A percentile compares a stretch with the other conserved stretches of the same genome.
Conservation (phyloP, 331 rosid genomes). For the Pyracantha coccinea region DNA sequence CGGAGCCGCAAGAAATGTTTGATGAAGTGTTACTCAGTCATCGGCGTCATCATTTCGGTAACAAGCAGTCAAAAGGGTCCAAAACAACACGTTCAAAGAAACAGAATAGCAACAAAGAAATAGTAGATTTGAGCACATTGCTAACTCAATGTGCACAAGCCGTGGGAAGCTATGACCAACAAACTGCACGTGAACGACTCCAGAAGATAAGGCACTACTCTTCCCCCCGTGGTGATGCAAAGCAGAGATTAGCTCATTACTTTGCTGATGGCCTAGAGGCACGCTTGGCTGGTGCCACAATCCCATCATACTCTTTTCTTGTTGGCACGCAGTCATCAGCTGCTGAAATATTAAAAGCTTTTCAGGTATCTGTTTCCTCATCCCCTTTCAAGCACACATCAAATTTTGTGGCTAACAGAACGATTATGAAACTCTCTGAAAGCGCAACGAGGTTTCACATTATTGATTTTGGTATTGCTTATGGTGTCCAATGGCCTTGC, state of each 20-base stretch:
- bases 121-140: conserved; percentile 21
- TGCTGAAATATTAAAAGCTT: conserved; percentile 16
- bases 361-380: conserved; percentile 10
- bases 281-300: conserved; percentile 15
- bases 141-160: conserved; percentile 31
- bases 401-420: conserved; percentile 15
- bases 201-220: conserved; percentile 20
- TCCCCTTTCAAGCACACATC: conserved; percentile 22
- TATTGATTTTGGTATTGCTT: conserved; percentile 26
- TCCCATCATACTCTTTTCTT: neutral
- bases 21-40: conserved; percentile 47
- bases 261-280: conserved; percentile 29
- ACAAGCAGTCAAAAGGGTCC: conserved; percentile 25
- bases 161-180: conserved; percentile 15
- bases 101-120: conserved; percentile 26
- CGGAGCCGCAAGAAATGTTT: conserved; percentile 44
- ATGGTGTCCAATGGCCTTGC: conserved; percentile 33
- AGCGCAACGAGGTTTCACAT: conserved; percentile 18
- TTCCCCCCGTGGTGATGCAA: conserved; percentile 23
- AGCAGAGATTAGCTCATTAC: conserved; percentile 32
- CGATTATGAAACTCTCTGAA: conserved; percentile 8
- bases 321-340: conserved; percentile 2
- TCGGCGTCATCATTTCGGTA: conserved; percentile 9
- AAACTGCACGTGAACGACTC: conserved; percentile 14
- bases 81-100: conserved; percentile 13